Conservation (phyloP, 129 eudicot genomes). For the Chrysanthemum seticuspe region DNA sequence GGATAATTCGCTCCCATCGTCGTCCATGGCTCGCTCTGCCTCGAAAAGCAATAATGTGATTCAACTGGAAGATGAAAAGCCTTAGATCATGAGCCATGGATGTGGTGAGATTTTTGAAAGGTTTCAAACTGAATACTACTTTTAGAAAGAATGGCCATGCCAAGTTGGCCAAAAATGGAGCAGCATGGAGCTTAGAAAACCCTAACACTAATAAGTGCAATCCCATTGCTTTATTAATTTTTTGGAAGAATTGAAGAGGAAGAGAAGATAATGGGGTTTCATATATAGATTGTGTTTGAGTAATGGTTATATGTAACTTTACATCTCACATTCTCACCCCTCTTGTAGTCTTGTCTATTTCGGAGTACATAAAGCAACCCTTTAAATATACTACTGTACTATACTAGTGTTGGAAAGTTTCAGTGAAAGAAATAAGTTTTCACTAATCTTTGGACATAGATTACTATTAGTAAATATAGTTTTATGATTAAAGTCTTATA, state of each 20-base stretch:
- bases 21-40: not conserved
- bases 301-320: not conserved
- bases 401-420: too few species aligned
- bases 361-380: too few species aligned
- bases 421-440: too few species aligned
- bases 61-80: constrained; percentile 26
- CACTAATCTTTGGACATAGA: too few species aligned
- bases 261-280: not conserved
- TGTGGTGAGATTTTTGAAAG: constrained; percentile 18
- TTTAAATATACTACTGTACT: too few species aligned
- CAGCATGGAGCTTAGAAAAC: constrained; percentile 25
- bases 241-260: not conserved
- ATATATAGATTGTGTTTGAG: constrained; percentile 1
- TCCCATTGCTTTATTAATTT: constrained; percentile 5
- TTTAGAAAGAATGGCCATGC: constrained; percentile 26
- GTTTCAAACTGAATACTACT: constrained; percentile 18
- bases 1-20: constrained; percentile 17
- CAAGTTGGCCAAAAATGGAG: constrained; percentile 17
- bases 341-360: too few species aligned
- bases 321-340: not conserved
- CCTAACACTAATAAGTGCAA: constrained; percentile 20
- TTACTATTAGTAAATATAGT: too few species aligned
- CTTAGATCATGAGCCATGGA: constrained; percentile 18
- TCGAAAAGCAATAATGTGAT: constrained; percentile 1
- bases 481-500: too few species aligned